Conservation (phyloP, 805 yeast genomes). For the Debaryomyces castellii region DNA sequence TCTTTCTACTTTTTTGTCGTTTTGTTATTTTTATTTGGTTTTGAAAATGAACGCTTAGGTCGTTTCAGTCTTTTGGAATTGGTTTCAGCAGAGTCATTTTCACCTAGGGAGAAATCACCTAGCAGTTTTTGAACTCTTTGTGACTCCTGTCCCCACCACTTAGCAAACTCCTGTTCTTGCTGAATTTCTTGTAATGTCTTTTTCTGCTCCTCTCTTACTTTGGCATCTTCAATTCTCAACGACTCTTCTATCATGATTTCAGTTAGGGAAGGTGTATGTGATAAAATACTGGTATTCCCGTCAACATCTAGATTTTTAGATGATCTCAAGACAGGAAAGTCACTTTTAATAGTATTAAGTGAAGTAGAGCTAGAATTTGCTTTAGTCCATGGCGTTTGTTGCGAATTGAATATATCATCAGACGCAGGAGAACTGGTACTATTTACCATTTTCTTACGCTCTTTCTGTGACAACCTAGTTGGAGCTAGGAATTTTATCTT, state of each 20-base stretch:
- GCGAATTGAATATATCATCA: not conserved
- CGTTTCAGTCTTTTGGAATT: not conserved
- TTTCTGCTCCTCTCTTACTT: conserved; percentile 24
- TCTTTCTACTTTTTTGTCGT: not conserved
- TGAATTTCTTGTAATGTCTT: conserved; percentile 67
- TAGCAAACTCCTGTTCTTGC: conserved; percentile 80
- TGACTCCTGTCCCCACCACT: conserved; percentile 86
- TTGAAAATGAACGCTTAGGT: not conserved
- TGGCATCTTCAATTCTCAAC: conserved; percentile 30
- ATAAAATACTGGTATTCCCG: not conserved
- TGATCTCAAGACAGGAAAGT: conserved; percentile 20
- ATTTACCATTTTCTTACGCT: conserved; percentile 45
- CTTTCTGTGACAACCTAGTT: conserved; percentile 57
- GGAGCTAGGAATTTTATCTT: conserved; percentile 35
- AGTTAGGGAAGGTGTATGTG: conserved; percentile 11
- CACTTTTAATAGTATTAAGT: conserved; percentile 2
- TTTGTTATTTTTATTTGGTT: not conserved
- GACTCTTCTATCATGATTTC: conserved; percentile 51
- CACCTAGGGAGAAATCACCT: conserved; percentile 5
- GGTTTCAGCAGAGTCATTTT: not conserved
- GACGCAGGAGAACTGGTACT: not conserved
- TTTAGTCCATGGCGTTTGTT: conserved; percentile 11
- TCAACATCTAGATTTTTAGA: not conserved
- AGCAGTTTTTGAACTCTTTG: conserved; percentile 54
- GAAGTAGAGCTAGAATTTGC: conserved; percentile 1